A percentile compares a stretch with the other conserved stretches of the same genome.
These are phyloP conservation scores for Umbelopsis sp. DNA, from an alignment of 192 early-diverging fungal species.

Conservation along the genomic window DNA sequence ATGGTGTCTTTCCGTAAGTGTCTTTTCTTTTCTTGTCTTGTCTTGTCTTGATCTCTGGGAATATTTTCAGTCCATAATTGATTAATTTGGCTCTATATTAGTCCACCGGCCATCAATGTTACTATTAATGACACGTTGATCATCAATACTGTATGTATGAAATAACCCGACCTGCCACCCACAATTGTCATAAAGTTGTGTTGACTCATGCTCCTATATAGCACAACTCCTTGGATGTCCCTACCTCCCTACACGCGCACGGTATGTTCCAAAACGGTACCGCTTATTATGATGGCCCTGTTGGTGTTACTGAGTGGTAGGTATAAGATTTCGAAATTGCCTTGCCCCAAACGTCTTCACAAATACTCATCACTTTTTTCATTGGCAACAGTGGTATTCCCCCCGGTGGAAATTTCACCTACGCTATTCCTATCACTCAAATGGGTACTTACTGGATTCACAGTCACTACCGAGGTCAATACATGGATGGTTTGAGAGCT, in stretches of 20 bases:
- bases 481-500: constrained; percentile 40
- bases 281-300: constrained; percentile 68
- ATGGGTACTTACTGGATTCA: constrained; percentile 59
- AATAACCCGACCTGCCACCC: not conserved
- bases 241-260: constrained; percentile 63
- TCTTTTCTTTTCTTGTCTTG: not conserved
- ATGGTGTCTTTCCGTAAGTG: constrained; percentile 63
- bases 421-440: constrained; percentile 69
- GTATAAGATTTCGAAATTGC: not conserved
- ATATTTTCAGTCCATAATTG: too few species aligned
- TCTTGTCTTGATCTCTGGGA: too few species aligned
- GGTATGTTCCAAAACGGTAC: constrained; percentile 78
- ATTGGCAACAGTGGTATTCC: constrained; percentile 61
- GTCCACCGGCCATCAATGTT: constrained; percentile 48
- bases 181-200: not conserved
- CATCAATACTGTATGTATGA: constrained; percentile 41
- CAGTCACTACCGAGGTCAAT: constrained; percentile 49
- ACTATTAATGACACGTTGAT: constrained; percentile 49
- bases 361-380: not conserved
- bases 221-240: constrained; percentile 36
- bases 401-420: constrained; percentile 70
- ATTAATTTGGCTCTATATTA: constrained; percentile 11
- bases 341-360: not conserved
- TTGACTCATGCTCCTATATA: not conserved
- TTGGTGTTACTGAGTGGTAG: constrained; percentile 70